phyloP scores from a whole-genome alignment of 2,329 filamentous ascomycete genomes.

The Colletotrichum tanaceti region DNA sequence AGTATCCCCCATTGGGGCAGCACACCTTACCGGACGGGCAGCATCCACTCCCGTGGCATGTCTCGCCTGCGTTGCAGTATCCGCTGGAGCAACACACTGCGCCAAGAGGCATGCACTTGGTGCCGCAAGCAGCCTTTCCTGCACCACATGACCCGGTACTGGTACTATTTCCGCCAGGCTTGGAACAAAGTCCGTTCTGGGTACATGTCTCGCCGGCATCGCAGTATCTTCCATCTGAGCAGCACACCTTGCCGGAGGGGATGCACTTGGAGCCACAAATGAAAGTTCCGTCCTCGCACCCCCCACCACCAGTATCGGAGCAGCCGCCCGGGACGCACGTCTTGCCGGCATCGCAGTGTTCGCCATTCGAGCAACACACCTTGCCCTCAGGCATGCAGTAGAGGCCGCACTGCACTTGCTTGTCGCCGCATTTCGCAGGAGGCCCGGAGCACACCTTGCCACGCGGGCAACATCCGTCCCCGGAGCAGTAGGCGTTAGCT shows the following conservation, averaged over 20 bases:
- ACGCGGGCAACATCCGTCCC: constrained; percentile 4
- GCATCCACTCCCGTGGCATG: neutral
- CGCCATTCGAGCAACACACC: neutral
- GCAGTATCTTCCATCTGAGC: constrained; percentile 47
- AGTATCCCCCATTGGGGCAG: neutral
- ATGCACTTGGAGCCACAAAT: constrained; percentile 48
- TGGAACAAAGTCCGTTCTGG: neutral
- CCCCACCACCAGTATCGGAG: constrained; percentile 45
- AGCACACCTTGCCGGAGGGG: constrained; percentile 48
- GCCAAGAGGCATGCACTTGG: neutral
- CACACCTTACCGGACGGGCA: neutral
- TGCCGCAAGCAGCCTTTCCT: neutral
- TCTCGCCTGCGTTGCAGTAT: neutral
- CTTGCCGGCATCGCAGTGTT: constrained; percentile 48
- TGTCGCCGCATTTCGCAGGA: neutral
- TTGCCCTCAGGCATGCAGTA: neutral
- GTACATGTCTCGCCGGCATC: constrained; percentile 47
- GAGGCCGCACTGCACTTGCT: neutral
- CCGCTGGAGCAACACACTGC: neutral
- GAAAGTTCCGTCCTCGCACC: constrained; percentile 43
- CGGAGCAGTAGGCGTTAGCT: constrained; percentile 1
- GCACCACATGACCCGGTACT: neutral
- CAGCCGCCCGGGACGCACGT: constrained; percentile 48
- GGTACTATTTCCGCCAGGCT: neutral
- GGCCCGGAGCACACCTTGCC: constrained; percentile 5